These are phyloP conservation scores for Rhododendron kiyosumense DNA, from an alignment of 148 eudicot species.

Conservation along the genomic window DNA sequence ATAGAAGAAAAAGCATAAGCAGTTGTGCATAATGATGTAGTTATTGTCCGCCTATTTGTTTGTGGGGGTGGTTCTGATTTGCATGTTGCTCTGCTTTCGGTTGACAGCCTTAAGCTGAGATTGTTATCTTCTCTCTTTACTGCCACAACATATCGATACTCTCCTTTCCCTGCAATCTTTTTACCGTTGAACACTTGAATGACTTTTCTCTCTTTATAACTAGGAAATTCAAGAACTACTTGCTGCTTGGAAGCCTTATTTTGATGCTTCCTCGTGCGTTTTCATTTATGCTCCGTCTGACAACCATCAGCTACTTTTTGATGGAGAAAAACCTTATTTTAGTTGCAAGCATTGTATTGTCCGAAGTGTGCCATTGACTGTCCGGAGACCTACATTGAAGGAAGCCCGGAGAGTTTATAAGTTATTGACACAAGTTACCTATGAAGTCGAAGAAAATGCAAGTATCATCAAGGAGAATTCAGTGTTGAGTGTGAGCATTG, in stretches of 20 bases:
- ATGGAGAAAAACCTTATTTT: constrained; percentile 61
- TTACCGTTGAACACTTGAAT: constrained; percentile 7
- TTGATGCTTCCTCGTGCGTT: constrained; percentile 61
- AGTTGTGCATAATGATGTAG: background rate
- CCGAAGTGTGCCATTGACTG: constrained; percentile 62
- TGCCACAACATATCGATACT: background rate
- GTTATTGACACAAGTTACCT: constrained; percentile 51
- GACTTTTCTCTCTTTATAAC: constrained; percentile 11
- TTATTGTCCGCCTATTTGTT: background rate
- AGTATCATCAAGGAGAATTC: constrained; percentile 35
- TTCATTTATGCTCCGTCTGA: constrained; percentile 75
- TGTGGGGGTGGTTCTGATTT: background rate
- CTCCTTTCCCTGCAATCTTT: background rate
- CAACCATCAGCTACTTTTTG: constrained; percentile 70
- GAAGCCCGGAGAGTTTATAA: constrained; percentile 67
- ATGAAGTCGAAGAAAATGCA: constrained; percentile 37
- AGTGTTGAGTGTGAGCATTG: constrained; percentile 17
- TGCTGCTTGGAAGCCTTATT: constrained; percentile 79
- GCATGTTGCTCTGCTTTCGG: background rate
- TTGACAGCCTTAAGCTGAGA: background rate
- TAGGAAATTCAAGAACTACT: constrained; percentile 84
- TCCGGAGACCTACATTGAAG: constrained; percentile 80
- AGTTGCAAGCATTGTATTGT: constrained; percentile 35
- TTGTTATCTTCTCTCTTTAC: background rate
- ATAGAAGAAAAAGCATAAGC: background rate